These are phyloP conservation scores for Coriaria nepalensis DNA, from an alignment of 306 rosid genomes.

Conservation along the genomic window DNA sequence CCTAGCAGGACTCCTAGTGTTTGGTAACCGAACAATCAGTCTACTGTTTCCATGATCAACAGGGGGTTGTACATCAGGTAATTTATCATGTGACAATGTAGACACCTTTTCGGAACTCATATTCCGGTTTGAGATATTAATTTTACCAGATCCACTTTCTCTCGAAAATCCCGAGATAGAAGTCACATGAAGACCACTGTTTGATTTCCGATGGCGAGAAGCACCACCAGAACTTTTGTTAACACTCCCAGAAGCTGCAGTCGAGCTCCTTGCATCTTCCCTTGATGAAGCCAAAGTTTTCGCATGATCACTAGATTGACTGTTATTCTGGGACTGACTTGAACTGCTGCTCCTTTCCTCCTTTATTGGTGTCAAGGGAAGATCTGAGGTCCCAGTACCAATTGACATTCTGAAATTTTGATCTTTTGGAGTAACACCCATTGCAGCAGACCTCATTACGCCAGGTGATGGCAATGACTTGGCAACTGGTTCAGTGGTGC, in stretches of 20 bases:
- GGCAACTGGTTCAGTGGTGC: slow-evolving; percentile 33
- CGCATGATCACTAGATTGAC: slow-evolving; percentile 72
- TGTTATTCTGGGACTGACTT: slow-evolving; percentile 71
- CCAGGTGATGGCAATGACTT: slow-evolving; percentile 41
- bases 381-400: slow-evolving; percentile 37
- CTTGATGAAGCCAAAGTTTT: slow-evolving; percentile 45
- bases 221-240: slow-evolving; percentile 46
- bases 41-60: slow-evolving; percentile 41
- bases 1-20: slow-evolving; percentile 32
- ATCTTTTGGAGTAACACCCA: slow-evolving; percentile 28
- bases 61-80: slow-evolving; percentile 25
- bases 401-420: slow-evolving; percentile 23
- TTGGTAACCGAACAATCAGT: slow-evolving; percentile 59
- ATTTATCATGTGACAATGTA: slow-evolving; percentile 18
- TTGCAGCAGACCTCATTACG: slow-evolving; percentile 26
- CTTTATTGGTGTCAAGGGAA: slow-evolving; percentile 46
- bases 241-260: slow-evolving; percentile 41
- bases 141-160: slow-evolving; percentile 42
- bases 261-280: slow-evolving; percentile 68
- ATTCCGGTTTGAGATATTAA: slow-evolving; percentile 25
- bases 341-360: slow-evolving; percentile 87
- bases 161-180: slow-evolving; percentile 32
- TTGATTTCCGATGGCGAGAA: slow-evolving; percentile 53
- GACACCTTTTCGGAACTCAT: slow-evolving; percentile 31
- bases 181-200: slow-evolving; percentile 42